phyloP scores from a whole-genome alignment of 2,329 filamentous ascomycete species.

The Clonostachys chloroleuca region DNA sequence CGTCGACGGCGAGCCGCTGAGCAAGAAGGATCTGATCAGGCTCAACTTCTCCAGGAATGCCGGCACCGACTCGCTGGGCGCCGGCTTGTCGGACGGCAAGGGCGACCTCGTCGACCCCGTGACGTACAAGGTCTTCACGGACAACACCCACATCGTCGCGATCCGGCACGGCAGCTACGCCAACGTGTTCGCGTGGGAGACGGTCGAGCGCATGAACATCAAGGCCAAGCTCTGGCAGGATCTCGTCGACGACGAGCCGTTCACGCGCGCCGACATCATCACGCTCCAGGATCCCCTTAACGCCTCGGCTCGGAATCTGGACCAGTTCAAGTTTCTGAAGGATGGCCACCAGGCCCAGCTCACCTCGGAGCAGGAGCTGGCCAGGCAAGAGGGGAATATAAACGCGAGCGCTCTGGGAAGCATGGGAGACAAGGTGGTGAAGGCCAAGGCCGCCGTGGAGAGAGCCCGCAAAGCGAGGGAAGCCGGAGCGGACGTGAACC shows the following conservation, averaged over 20 bases:
- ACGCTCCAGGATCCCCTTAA: slow-evolving; percentile 96
- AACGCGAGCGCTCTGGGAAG: slow-evolving; percentile 79
- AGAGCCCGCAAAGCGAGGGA: slow-evolving; percentile 75
- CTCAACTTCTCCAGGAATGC: slow-evolving; percentile 91
- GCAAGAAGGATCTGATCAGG: slow-evolving; percentile 79
- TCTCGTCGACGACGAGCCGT: slow-evolving; percentile 81
- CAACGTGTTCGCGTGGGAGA: slow-evolving; percentile 96
- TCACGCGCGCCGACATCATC: slow-evolving; percentile 87
- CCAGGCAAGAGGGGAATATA: slow-evolving; percentile 62
- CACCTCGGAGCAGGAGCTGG: slow-evolving; percentile 66
- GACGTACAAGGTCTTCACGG: slow-evolving; percentile 94
- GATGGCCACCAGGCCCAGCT: slow-evolving; percentile 70
- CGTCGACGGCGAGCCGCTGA: slow-evolving; percentile 74
- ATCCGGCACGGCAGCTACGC: slow-evolving; percentile 75
- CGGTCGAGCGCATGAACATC: slow-evolving; percentile 90
- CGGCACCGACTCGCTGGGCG: slow-evolving; percentile 49
- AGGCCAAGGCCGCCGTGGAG: slow-evolving; percentile 91
- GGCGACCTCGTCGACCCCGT: slow-evolving; percentile 93
- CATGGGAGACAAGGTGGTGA: slow-evolving; percentile 75
- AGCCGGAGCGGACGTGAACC: slow-evolving; percentile 54
- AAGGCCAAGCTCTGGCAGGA: slow-evolving; percentile 96
- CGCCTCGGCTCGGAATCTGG: slow-evolving; percentile 74
- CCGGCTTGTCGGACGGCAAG: slow-evolving; percentile 44
- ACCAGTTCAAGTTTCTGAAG: slow-evolving; percentile 82
- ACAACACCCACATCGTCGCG: slow-evolving; percentile 95